phyloP scores from a whole-genome alignment of 2,329 filamentous ascomycete genomes.

The Fusarium solani-melongenae region DNA sequence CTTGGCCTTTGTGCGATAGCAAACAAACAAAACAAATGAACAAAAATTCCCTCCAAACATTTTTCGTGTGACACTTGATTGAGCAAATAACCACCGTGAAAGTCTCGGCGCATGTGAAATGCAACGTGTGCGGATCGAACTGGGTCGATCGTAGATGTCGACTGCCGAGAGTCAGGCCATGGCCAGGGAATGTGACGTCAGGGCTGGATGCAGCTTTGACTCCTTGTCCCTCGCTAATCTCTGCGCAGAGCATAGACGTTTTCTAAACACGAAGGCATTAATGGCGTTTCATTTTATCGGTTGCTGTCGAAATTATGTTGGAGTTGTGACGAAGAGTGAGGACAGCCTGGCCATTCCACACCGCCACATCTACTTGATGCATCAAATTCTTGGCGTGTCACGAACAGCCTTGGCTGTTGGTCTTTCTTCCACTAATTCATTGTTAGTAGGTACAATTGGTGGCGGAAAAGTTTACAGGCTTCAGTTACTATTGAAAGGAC shows the following conservation, averaged over 20 bases:
- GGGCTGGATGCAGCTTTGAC: background rate
- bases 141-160: background rate
- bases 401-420: background rate
- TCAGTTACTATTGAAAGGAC: no score
- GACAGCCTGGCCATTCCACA: background rate
- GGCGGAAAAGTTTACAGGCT: background rate
- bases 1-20: background rate
- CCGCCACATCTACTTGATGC: background rate
- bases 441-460: no score
- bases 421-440: background rate
- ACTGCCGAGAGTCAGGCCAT: background rate
- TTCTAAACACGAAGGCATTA: fast-evolving
- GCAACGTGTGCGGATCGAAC: background rate
- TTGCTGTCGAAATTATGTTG: background rate
- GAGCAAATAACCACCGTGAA: background rate
- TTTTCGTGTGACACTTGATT: background rate
- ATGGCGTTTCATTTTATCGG: background rate
- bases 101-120: background rate
- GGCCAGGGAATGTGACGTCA: background rate
- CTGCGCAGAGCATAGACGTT: background rate
- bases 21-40: background rate
- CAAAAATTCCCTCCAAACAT: background rate
- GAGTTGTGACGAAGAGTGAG: background rate
- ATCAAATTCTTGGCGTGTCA: background rate
- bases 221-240: background rate